These are phyloP conservation scores for Rheum nobile DNA, from an alignment of 148 eudicot genomes.

Conservation along the genomic window DNA sequence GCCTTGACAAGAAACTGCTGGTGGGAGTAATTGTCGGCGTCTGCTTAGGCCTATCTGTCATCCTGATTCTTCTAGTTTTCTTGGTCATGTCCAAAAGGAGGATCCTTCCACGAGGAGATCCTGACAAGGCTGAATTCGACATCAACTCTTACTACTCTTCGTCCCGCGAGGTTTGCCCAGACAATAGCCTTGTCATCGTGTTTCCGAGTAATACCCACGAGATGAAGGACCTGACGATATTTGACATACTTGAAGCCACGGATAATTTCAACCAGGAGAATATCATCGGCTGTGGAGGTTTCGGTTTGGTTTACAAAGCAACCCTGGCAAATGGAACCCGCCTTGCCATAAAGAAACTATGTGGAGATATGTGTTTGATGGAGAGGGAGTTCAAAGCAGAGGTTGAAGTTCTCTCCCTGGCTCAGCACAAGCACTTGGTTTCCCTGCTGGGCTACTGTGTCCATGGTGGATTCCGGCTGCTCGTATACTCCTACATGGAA, in stretches of 20 bases:
- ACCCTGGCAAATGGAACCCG: conserved; percentile 51
- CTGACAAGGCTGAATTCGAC: conserved; percentile 28
- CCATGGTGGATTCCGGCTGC: conserved; percentile 58
- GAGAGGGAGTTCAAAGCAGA: conserved; percentile 92
- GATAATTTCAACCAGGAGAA: conserved; percentile 78
- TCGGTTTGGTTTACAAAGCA: conserved; percentile 89
- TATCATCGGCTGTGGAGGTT: conserved; percentile 91
- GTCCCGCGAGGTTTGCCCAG: conserved; percentile 35
- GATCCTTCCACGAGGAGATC: conserved; percentile 40
- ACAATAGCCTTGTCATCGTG: conserved; percentile 47
- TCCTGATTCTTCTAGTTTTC: conserved; percentile 28
- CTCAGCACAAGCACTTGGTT: conserved; percentile 75
- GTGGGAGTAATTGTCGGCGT: conserved; percentile 47
- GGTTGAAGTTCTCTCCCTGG: conserved; percentile 76
- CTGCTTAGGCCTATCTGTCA: conserved; percentile 37
- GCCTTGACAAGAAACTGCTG: conserved; percentile 34
- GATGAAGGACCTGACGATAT: conserved; percentile 44
- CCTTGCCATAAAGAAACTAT: conserved; percentile 80
- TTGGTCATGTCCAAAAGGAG: conserved; percentile 53
- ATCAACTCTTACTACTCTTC: conserved; percentile 29
- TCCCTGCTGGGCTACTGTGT: conserved; percentile 78
- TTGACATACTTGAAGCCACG: conserved; percentile 68
- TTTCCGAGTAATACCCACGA: conserved; percentile 43
- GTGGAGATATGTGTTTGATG: conserved; percentile 88
- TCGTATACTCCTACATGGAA: conserved; percentile 85